These are phyloP conservation scores for Amanita polypyramis DNA, from an alignment of 768 basidiomycete species.

Conservation along the genomic window DNA sequence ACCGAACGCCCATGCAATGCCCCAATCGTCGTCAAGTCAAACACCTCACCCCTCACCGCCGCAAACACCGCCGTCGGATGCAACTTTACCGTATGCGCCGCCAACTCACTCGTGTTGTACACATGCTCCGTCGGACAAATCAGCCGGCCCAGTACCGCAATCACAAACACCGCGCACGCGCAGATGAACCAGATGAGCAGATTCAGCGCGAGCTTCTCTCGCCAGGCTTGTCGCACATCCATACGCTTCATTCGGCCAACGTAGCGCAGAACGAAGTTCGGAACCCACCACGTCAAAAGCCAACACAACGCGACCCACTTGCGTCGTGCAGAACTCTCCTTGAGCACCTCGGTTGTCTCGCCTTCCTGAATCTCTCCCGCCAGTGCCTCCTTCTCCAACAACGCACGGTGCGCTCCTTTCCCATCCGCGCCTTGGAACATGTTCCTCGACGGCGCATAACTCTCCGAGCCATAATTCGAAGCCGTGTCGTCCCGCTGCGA, in stretches of 20 bases:
- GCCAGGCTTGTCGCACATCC: conserved; percentile 93
- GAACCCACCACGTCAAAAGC: conserved; percentile 89
- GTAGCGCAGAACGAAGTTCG: conserved; percentile 54
- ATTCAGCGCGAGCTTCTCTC: conserved; percentile 93
- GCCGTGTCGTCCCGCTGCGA: conserved; percentile 67
- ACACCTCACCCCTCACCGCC: conserved; percentile 88
- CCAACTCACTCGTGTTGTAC: conserved; percentile 69
- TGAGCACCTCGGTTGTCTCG: conserved; percentile 81
- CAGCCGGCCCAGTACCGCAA: conserved; percentile 73
- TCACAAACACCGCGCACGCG: conserved; percentile 83
- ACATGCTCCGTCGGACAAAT: conserved; percentile 96
- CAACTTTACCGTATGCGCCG: conserved; percentile 51
- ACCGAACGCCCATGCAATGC: conserved; percentile 58
- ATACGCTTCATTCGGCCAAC: conserved; percentile 89
- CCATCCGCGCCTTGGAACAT: conserved; percentile 86
- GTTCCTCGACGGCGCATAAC: conserved; percentile 88
- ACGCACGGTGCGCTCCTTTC: conserved; percentile 27
- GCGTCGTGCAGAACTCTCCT: conserved; percentile 69
- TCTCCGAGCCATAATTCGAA: conserved; percentile 84
- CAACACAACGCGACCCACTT: conserved; percentile 86
- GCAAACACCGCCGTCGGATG: conserved; percentile 71
- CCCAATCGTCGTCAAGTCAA: conserved; percentile 69
- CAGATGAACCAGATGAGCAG: conserved; percentile 94
- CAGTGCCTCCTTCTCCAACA: conserved; percentile 65
- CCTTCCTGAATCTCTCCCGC: conserved; percentile 81